These are phyloP conservation scores for Mesotaenium endlicherianum DNA, from an alignment of 139 green algal genomes.

Conservation along the genomic window DNA sequence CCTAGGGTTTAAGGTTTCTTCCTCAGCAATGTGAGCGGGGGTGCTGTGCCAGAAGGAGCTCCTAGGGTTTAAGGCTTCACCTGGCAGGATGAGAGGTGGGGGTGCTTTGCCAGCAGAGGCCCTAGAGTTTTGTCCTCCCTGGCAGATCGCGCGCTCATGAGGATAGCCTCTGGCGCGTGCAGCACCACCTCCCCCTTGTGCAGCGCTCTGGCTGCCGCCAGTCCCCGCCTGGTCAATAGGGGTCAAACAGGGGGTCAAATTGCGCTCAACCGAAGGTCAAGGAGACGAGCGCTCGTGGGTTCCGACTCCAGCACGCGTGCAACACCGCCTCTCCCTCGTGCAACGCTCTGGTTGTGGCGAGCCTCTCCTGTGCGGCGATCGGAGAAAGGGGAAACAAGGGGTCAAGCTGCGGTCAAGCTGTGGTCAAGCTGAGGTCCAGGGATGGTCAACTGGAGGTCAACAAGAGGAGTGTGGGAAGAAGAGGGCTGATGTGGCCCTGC, in stretches of 20 bases:
- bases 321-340: conserved; percentile 3
- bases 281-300: background rate
- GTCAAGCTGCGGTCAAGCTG: background rate
- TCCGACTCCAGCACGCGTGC: too few relatives aligned
- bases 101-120: background rate
- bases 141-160: background rate
- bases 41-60: too few relatives aligned
- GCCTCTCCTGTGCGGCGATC: background rate
- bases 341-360: background rate
- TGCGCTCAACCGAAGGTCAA: background rate
- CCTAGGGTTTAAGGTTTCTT: too few relatives aligned
- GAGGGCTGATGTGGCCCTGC: too few relatives aligned
- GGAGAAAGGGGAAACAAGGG: background rate
- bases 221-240: conserved; percentile 4
- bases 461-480: too few relatives aligned
- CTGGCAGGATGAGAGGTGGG: conserved; percentile 26
- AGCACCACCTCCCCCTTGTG: conserved; percentile 11
- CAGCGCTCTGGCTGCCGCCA: background rate
- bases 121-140: background rate
- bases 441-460: too few relatives aligned
- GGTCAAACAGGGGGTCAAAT: background rate
- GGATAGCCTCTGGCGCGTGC: background rate
- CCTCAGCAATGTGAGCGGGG: too few relatives aligned
- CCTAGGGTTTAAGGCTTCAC: too few relatives aligned
- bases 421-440: too few relatives aligned